Percentiles rank a stretch among this genome's conserved stretches.
phyloP scores from a whole-genome alignment of 2,329 filamentous ascomycete genomes.

The Venturia pyrina region DNA sequence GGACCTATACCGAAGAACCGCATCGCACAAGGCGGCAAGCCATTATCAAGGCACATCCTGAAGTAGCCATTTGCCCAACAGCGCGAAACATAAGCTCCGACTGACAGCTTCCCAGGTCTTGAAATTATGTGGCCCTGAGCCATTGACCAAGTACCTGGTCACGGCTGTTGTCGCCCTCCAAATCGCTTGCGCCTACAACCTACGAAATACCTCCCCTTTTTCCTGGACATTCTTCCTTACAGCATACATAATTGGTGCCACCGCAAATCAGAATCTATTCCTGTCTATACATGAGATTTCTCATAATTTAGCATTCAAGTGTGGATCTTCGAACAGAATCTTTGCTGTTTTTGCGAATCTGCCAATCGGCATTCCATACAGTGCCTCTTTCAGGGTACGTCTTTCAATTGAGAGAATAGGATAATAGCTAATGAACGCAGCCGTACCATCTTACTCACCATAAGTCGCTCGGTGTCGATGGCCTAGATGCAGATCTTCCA shows the following conservation, averaged over 20 bases:
- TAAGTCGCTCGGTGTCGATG: conserved; percentile 94
- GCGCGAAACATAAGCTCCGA: conserved; percentile 8
- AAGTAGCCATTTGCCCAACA: conserved; percentile 44
- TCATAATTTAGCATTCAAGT: conserved; percentile 90
- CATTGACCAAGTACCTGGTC: conserved; percentile 90
- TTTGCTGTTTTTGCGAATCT: conserved; percentile 91
- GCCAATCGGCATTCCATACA: conserved; percentile 92
- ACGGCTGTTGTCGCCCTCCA: conserved; percentile 74
- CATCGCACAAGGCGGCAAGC: conserved; percentile 82
- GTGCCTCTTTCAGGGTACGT: conserved; percentile 79
- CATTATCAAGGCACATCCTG: conserved; percentile 96
- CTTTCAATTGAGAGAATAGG: not conserved
- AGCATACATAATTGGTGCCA: conserved; percentile 86
- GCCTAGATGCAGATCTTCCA: conserved; percentile 90
- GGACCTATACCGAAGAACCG: conserved; percentile 98
- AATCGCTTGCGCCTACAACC: conserved; percentile 62
- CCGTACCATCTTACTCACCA: conserved; percentile 98
- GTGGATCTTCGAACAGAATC: conserved; percentile 66
- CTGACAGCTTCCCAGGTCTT: conserved; percentile 53
- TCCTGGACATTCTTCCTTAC: conserved; percentile 78
- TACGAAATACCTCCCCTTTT: conserved; percentile 68
- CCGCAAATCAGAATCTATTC: conserved; percentile 96
- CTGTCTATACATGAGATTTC: conserved; percentile 98
- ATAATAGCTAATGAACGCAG: conserved; percentile 27
- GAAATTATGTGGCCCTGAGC: conserved; percentile 93